Evolutionary conservation across 305 asterid genomes (phyloP).

Genomic region (Solanum hybrid): DNA sequence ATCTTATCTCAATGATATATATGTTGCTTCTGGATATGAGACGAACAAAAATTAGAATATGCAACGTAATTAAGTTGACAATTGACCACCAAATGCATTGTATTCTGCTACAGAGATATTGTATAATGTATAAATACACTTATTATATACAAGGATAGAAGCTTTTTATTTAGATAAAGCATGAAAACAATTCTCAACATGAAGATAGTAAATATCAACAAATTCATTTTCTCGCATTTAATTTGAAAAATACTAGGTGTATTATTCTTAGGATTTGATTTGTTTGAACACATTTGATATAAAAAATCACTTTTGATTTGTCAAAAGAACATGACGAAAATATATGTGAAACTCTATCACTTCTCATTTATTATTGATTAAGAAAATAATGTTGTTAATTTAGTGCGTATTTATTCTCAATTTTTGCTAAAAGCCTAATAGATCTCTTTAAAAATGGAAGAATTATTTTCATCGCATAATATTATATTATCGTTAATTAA

Average conservation of each 20-base stretch:
- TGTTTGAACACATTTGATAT: background rate
- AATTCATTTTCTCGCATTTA: too few species aligned
- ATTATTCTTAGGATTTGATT: background rate
- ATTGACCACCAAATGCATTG: background rate
- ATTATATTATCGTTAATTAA: background rate
- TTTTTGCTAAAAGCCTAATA: background rate
- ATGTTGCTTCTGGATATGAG: background rate
- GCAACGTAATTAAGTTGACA: background rate
- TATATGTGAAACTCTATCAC: background rate
- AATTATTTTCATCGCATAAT: background rate
- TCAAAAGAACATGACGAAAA: background rate
- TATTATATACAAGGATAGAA: fast-evolving
- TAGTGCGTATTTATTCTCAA: background rate
- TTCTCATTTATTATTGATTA: background rate
- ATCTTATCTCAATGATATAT: background rate
- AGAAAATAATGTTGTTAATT: background rate
- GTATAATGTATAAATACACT: too few species aligned
- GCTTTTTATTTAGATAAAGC: too few species aligned
- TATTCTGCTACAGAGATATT: too few species aligned
- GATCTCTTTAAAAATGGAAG: too few species aligned
- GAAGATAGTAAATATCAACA: too few species aligned
- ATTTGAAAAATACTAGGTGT: background rate
- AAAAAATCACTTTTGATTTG: too few species aligned
- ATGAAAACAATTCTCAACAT: too few species aligned
- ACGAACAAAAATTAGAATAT: background rate